A percentile compares a stretch with the other conserved stretches of the same genome.
Evolutionary conservation across 2,329 filamentous ascomycete genomes (phyloP).

Genomic region (Colletotrichum neosansevieriae): DNA sequence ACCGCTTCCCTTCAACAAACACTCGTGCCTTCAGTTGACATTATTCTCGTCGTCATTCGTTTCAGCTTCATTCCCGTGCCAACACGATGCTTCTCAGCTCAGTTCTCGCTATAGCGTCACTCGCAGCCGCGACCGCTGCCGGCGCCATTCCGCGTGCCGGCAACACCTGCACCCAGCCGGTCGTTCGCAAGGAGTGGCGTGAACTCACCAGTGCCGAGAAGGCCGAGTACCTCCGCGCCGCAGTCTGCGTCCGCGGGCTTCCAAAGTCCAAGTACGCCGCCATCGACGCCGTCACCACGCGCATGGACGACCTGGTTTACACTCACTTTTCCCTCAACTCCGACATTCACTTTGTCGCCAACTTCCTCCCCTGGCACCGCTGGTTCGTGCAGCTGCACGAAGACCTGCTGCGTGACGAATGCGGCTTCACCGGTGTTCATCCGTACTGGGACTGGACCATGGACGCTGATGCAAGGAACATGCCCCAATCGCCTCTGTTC

Average conservation of each 20-base stretch:
- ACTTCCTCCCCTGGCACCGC: constrained; percentile 53
- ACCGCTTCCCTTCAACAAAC: too few species aligned
- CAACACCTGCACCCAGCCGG: constrained; percentile 35
- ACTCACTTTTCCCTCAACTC: constrained; percentile 40
- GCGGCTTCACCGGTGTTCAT: constrained; percentile 48
- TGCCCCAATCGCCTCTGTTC: constrained; percentile 47
- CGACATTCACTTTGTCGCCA: constrained; percentile 42
- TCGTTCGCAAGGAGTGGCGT: constrained; percentile 42
- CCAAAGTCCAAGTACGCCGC: constrained; percentile 37
- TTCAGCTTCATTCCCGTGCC: background rate
- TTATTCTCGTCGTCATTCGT: background rate
- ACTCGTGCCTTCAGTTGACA: too few species aligned
- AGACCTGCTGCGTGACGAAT: constrained; percentile 46
- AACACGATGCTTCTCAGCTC: constrained; percentile 23
- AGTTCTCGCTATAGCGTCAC: background rate
- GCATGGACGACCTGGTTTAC: constrained; percentile 41
- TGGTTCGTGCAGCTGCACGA: constrained; percentile 49
- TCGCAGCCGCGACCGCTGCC: constrained; percentile 18
- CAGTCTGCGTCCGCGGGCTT: constrained; percentile 37
- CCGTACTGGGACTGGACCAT: constrained; percentile 50
- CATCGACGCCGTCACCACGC: constrained; percentile 37
- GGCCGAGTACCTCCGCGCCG: constrained; percentile 41
- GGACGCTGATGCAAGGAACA: constrained; percentile 40
- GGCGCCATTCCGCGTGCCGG: constrained; percentile 21
- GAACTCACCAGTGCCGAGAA: constrained; percentile 40